These are phyloP conservation scores for Alternaria sp. DNA, from an alignment of 2,329 filamentous ascomycete species.

Conservation along the genomic window DNA sequence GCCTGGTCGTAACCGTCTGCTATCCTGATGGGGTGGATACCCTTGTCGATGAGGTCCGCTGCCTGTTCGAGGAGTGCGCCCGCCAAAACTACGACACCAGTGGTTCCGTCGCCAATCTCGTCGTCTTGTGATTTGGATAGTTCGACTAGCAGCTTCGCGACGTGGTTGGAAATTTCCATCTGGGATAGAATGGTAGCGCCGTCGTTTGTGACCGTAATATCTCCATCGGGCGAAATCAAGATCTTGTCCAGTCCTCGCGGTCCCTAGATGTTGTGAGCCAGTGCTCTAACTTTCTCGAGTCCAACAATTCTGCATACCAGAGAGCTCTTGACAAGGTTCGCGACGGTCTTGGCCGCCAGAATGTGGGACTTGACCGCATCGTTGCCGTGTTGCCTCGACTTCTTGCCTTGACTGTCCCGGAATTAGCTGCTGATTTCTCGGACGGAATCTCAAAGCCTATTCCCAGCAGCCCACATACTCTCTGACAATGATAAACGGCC, in stretches of 20 bases:
- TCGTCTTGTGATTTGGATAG: conserved; percentile 98
- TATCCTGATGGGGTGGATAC: conserved; percentile 98
- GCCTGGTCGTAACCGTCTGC: conserved; percentile 98
- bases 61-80: conserved; percentile 96
- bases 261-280: conserved; percentile 60
- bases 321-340: conserved; percentile 97
- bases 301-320: conserved; percentile 60
- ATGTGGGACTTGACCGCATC: conserved; percentile 99
- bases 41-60: conserved; percentile 98
- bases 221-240: conserved; percentile 95
- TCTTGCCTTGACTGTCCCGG: conserved; percentile 82
- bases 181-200: conserved; percentile 94
- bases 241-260: conserved; percentile 98
- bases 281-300: background rate
- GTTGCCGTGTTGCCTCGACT: conserved; percentile 95
- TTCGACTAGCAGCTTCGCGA: conserved; percentile 95
- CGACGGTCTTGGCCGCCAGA: conserved; percentile 91
- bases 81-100: conserved; percentile 94
- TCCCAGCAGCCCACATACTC: conserved; percentile 70
- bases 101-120: conserved; percentile 98
- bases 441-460: conserved; percentile 17
- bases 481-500: conserved; percentile 97
- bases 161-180: conserved; percentile 99
- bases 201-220: conserved; percentile 99
- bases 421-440: conserved; percentile 33